Evolutionary conservation across 805 yeast species (phyloP), one percentile per base, ranked within the genome.

Genomic region (Ogataea wickerhamii): DNA sequence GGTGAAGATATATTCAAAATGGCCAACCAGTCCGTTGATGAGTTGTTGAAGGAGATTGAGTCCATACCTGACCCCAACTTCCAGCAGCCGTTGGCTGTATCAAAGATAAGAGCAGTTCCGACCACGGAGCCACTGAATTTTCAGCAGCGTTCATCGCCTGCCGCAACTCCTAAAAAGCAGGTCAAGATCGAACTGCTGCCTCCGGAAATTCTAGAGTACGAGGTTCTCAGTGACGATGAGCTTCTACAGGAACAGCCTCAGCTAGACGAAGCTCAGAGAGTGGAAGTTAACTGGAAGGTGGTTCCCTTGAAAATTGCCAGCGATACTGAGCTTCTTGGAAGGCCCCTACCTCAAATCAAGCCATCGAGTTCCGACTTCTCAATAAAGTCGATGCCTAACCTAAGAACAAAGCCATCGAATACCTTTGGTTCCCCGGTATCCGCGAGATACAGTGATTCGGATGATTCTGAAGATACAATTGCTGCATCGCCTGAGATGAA

Each of bases 141-240:
- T 17, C 43, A 43, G 52, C 50, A 6, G 52, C 60, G 37, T 34
- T 30, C 27, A 10, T 49, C 60, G 5, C 57, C 60, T 7, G 30
- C 38, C 5, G 54, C 49, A 28, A 40, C 49, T 12, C 51, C 68
- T 0, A 63, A 57, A 36, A 67, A 63, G 37, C 57, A 63, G 4
- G 72, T 68, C 6, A 58, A 58, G 18, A 66, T 68, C 28, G 68
- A 66, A 36, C 40, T 48, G 5, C 56, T 67, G 1, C 70, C 72
- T 3, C 67, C 69, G 34, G 61, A 61, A 41, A 54, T 63, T 4
- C 36, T 64, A 22, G 62, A 65, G 36, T 65, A 61, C 40, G 64
- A 62, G 32, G 35, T 48, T 14, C 43, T 53, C 5, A 36, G 45
- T 29, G 60, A 53, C 6, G 52, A 45, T 22, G 52, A 44, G 17